Evolutionary conservation across 306 rosid genomes (phyloP).

Genomic region (Cucurbita maxima): DNA sequence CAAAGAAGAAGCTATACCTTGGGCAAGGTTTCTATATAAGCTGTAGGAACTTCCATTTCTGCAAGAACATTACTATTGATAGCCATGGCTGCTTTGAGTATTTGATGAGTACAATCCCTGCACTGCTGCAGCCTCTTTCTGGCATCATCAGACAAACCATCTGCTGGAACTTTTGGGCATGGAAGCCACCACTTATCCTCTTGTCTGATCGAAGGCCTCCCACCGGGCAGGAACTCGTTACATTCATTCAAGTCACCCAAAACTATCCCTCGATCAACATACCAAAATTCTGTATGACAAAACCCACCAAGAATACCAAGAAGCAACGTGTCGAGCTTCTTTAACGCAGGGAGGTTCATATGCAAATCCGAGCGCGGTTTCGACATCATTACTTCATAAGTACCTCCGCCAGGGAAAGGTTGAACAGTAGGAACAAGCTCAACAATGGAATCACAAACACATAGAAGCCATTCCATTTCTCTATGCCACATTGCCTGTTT

Average conservation of each 20-base stretch:
- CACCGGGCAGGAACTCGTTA: constrained; percentile 25
- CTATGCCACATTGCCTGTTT: constrained; percentile 82
- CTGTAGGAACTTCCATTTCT: constrained; percentile 80
- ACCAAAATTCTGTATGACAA: constrained; percentile 55
- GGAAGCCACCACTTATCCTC: constrained; percentile 99
- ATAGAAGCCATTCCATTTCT: constrained; percentile 83
- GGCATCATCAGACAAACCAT: constrained; percentile 50
- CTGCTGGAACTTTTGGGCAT: constrained; percentile 67
- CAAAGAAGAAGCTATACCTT: constrained; percentile 33
- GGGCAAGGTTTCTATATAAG: constrained; percentile 57
- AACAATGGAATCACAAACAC: constrained; percentile 78
- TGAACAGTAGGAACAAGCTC: constrained; percentile 82
- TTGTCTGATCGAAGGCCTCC: constrained; percentile 82
- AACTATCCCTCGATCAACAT: constrained; percentile 57
- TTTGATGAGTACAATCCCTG: constrained; percentile 79
- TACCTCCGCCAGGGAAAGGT: constrained; percentile 83
- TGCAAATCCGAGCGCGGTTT: constrained; percentile 73
- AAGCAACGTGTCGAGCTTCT: constrained; percentile 79
- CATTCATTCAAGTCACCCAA: constrained; percentile 49
- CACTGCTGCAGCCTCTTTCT: constrained; percentile 91
- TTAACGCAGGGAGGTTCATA: constrained; percentile 70
- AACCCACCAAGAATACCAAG: constrained; percentile 78
- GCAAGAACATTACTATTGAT: constrained; percentile 72
- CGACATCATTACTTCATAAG: constrained; percentile 72
- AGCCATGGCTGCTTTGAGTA: constrained; percentile 81